Conservation (phyloP, 2,329 filamentous ascomycete species). For the Dryadomyces quercus-mongolicae region DNA sequence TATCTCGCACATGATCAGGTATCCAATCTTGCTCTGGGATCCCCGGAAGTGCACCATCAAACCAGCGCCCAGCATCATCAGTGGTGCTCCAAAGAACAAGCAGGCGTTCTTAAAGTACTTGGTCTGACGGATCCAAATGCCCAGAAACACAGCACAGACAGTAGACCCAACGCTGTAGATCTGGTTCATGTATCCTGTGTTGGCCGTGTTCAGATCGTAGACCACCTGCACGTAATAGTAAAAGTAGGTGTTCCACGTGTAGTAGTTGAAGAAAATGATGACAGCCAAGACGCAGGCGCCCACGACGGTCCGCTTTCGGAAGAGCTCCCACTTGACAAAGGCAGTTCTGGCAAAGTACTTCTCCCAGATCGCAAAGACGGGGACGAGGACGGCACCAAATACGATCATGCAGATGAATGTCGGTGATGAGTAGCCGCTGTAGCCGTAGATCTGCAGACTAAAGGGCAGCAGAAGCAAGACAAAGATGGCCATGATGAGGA, state of each 20-base stretch:
- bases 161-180: slow-evolving; percentile 17
- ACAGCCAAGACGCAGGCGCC: slow-evolving; percentile 5
- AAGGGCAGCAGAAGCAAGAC: slow-evolving; percentile 56
- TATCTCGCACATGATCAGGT: slow-evolving; percentile 46
- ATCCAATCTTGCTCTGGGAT: slow-evolving; percentile 32
- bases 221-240: slow-evolving; percentile 12
- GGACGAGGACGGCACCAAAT: slow-evolving; percentile 23
- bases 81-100: background rate
- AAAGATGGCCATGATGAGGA: slow-evolving; percentile 47
- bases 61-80: slow-evolving; percentile 31
- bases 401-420: slow-evolving; percentile 28
- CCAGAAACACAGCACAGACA: slow-evolving; percentile 31
- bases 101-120: slow-evolving; percentile 31
- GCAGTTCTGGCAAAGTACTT: slow-evolving; percentile 22
- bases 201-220: slow-evolving; percentile 7
- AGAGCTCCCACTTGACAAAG: slow-evolving; percentile 28
- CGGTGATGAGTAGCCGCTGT: slow-evolving; percentile 25
- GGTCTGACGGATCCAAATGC: slow-evolving; percentile 31
- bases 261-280: slow-evolving; percentile 1
- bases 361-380: slow-evolving; percentile 26
- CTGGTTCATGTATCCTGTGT: slow-evolving; percentile 7
- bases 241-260: slow-evolving; percentile 10
- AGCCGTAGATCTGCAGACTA: slow-evolving; percentile 35
- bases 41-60: slow-evolving; percentile 46
- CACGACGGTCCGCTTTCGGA: slow-evolving; percentile 33